A percentile compares a stretch with the other conserved stretches of the same genome.
Evolutionary conservation across 1,284 basidiomycete species (phyloP).

Genomic region (Anthracocystis panici-leucophaei): DNA sequence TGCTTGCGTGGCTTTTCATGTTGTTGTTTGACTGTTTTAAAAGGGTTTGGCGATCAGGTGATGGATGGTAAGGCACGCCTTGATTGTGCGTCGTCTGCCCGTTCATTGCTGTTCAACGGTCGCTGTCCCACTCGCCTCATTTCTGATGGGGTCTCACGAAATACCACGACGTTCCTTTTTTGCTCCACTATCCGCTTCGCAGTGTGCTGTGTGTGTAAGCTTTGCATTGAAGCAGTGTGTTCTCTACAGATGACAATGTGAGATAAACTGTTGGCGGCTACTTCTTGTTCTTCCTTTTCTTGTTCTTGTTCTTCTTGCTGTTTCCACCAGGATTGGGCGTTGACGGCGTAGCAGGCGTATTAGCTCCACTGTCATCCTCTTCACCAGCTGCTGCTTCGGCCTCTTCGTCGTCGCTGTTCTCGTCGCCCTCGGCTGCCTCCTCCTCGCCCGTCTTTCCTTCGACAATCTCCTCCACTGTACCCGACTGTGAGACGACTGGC

Average conservation of each 20-base stretch:
- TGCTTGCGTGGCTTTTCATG: constrained; percentile 7
- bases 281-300: constrained; percentile 49
- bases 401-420: constrained; percentile 16
- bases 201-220: background rate
- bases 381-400: constrained; percentile 5
- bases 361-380: constrained; percentile 19
- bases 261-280: background rate
- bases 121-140: constrained; percentile 18
- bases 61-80: constrained; percentile 16
- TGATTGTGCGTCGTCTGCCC: constrained; percentile 27
- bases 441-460: constrained; percentile 2
- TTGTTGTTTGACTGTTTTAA: constrained; percentile 13
- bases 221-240: background rate
- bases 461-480: background rate
- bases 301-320: constrained; percentile 22
- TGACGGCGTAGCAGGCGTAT: constrained; percentile 18
- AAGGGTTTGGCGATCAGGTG: constrained; percentile 20
- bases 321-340: constrained; percentile 25
- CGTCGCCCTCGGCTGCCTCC: constrained; percentile 17
- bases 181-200: background rate
- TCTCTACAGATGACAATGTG: background rate
- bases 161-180: constrained; percentile 28
- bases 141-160: constrained; percentile 20
- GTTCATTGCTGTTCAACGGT: constrained; percentile 9
- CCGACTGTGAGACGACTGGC: background rate